A percentile compares a stretch with the other conserved stretches of the same genome.
Evolutionary conservation across 768 basidiomycete species (phyloP).

Genomic region (Tylopilus sp.): DNA sequence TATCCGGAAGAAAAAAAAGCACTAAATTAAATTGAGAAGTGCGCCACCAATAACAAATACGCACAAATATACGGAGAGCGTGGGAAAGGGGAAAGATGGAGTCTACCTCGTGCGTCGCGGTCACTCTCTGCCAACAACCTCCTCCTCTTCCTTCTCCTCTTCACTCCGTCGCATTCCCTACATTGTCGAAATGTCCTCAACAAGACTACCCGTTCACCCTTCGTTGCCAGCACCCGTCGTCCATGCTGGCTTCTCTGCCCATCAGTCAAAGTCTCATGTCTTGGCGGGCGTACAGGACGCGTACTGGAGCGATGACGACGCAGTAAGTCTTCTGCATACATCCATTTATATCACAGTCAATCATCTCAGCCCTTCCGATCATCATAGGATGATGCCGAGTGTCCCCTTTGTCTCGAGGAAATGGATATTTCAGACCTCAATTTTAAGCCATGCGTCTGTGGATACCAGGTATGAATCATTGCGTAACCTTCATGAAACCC

Average conservation of each 20-base stretch:
- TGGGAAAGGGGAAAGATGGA: slow-evolving; percentile 19
- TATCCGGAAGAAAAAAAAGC: background rate
- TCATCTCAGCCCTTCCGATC: slow-evolving; percentile 19
- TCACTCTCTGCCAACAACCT: slow-evolving; percentile 11
- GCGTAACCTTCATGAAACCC: slow-evolving; percentile 17
- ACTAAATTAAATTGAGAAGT: background rate
- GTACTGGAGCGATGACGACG: slow-evolving; percentile 94
- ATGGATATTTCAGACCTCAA: slow-evolving; percentile 99
- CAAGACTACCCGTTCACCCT: slow-evolving; percentile 57
- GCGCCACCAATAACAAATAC: slow-evolving; percentile 20
- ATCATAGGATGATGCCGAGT: slow-evolving; percentile 90
- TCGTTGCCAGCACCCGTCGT: slow-evolving; percentile 72
- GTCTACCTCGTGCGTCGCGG: slow-evolving; percentile 29
- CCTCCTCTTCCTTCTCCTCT: slow-evolving; percentile 13
- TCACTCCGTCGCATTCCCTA: slow-evolving; percentile 15
- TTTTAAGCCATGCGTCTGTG: slow-evolving; percentile 98
- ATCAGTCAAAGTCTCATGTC: slow-evolving; percentile 83
- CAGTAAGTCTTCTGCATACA: slow-evolving; percentile 42
- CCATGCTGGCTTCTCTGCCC: slow-evolving; percentile 64
- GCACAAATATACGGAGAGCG: slow-evolving; percentile 15
- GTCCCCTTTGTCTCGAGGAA: slow-evolving; percentile 96
- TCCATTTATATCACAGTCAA: slow-evolving; percentile 9
- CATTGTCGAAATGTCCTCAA: slow-evolving; percentile 41
- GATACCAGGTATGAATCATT: slow-evolving; percentile 73
- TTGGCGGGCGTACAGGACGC: slow-evolving; percentile 91